Evolutionary conservation across 345 rosid species (phyloP).

Genomic region (Sisymbrium altissimum): DNA sequence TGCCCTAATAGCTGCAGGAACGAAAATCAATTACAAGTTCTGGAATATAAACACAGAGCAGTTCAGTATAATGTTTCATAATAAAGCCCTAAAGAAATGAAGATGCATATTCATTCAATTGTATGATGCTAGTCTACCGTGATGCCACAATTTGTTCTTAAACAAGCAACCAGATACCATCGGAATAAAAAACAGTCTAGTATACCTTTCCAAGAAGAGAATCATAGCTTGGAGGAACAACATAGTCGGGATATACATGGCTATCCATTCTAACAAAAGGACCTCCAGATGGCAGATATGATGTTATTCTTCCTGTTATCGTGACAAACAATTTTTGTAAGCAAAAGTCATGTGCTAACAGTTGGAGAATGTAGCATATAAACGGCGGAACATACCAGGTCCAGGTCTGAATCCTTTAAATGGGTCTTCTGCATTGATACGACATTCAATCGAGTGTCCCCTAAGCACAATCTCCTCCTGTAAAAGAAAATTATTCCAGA

Average conservation of each 20-base stretch:
- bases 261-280: conserved; percentile 99
- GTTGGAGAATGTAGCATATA: not conserved
- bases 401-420: conserved; percentile 97
- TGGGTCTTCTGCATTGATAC: conserved; percentile 98
- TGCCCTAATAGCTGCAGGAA: not conserved
- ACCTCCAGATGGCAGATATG: conserved; percentile 98
- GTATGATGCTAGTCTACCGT: not conserved
- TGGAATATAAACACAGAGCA: not conserved
- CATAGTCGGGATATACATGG: conserved; percentile 93
- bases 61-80: not conserved
- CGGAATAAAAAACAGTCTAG: conserved; percentile 17
- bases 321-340: not conserved
- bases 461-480: conserved; percentile 94
- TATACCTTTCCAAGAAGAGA: conserved; percentile 96
- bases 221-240: conserved; percentile 99
- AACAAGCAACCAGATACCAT: not conserved
- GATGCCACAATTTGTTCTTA: not conserved
- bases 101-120: not conserved
- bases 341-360: not conserved
- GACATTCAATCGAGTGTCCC: conserved; percentile 98
- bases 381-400: conserved; percentile 55
- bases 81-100: not conserved
- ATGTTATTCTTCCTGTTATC: conserved; percentile 81
- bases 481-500: not conserved
- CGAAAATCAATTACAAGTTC: conserved; percentile 1